Percentiles rank a stretch among this genome's conserved stretches.
These are phyloP conservation scores for Neurospora discreta DNA, from an alignment of 495 filamentous ascomycete genomes.

Conservation along the genomic window DNA sequence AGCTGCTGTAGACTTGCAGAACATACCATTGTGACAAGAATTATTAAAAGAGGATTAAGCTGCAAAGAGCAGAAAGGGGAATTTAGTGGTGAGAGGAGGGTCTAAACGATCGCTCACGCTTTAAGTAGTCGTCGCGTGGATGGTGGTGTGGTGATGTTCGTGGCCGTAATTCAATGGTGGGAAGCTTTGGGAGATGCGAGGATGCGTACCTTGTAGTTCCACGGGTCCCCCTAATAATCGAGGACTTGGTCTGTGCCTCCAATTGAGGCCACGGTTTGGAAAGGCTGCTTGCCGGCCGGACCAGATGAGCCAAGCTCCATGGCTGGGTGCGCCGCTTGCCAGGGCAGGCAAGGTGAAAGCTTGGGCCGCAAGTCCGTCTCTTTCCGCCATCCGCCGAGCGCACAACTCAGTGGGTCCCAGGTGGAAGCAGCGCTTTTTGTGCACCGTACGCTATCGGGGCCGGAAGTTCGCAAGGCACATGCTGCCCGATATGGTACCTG, in stretches of 20 bases:
- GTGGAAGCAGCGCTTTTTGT: background rate
- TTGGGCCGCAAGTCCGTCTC: constrained; percentile 9
- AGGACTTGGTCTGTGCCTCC: constrained; percentile 17
- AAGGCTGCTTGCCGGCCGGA: constrained; percentile 1
- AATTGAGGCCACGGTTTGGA: constrained; percentile 29
- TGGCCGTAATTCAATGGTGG: constrained; percentile 3
- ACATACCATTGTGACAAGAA: constrained; percentile 19
- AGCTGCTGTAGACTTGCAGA: background rate
- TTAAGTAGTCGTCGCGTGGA: background rate
- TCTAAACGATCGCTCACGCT: background rate
- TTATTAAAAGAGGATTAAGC: constrained; percentile 14
- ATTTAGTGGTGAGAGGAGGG: constrained; percentile 16
- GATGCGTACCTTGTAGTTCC: constrained; percentile 4
- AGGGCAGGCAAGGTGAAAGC: background rate
- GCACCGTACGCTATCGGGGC: background rate
- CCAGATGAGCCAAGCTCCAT: background rate
- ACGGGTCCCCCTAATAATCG: constrained; percentile 14
- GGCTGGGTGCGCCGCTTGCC: background rate
- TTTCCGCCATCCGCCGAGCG: constrained; percentile 7
- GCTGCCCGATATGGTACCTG: background rate
- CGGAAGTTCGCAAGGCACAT: background rate
- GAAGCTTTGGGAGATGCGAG: constrained; percentile 8
- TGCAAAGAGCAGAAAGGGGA: constrained; percentile 11
- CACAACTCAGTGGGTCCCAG: background rate
- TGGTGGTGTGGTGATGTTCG: constrained; percentile 1